Percentiles rank a stretch among this genome's conserved stretches.
Evolutionary conservation across 2,329 filamentous ascomycete species (phyloP).

Genomic region (Colletotrichum plurivorum): DNA sequence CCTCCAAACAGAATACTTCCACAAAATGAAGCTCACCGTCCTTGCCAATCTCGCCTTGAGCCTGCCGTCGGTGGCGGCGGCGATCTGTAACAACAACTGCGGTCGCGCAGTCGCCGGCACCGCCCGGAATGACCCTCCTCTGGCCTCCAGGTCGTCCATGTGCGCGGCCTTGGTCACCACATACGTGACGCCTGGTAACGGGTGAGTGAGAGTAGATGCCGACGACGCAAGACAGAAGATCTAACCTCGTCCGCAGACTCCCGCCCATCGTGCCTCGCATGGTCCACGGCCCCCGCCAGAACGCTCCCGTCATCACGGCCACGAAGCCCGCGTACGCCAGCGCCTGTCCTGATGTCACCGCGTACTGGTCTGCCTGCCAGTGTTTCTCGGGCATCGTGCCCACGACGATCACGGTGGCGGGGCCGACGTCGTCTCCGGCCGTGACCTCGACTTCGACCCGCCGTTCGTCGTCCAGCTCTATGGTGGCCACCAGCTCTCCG

Average conservation of each 20-base stretch:
- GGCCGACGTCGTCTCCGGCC: constrained; percentile 7
- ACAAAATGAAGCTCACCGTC: too few species aligned
- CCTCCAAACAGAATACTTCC: too few species aligned
- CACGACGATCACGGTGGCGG: constrained; percentile 34
- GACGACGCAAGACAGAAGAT: too few species aligned
- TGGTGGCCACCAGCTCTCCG: too few species aligned
- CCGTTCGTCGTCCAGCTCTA: background rate
- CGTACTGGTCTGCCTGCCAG: constrained; percentile 43
- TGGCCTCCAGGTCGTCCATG: constrained; percentile 23
- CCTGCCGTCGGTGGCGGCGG: constrained; percentile 1
- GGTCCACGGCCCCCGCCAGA: too few species aligned
- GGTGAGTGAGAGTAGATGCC: constrained; percentile 10
- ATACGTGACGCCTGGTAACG: constrained; percentile 19
- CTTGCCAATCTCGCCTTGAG: background rate
- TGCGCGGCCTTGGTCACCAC: constrained; percentile 33
- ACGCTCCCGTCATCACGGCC: background rate
- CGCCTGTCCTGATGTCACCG: constrained; percentile 32
- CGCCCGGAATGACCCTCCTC: constrained; percentile 4
- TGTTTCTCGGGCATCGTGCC: constrained; percentile 41
- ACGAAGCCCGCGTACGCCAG: constrained; percentile 41
- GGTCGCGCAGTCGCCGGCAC: constrained; percentile 8
- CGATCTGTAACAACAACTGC: constrained; percentile 38
- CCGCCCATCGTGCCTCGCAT: too few species aligned
- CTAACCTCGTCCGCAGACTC: too few species aligned
- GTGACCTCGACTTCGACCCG: background rate